phyloP scores from a whole-genome alignment of 2,329 filamentous ascomycete species.

The Arthrinium puccinioides region DNA sequence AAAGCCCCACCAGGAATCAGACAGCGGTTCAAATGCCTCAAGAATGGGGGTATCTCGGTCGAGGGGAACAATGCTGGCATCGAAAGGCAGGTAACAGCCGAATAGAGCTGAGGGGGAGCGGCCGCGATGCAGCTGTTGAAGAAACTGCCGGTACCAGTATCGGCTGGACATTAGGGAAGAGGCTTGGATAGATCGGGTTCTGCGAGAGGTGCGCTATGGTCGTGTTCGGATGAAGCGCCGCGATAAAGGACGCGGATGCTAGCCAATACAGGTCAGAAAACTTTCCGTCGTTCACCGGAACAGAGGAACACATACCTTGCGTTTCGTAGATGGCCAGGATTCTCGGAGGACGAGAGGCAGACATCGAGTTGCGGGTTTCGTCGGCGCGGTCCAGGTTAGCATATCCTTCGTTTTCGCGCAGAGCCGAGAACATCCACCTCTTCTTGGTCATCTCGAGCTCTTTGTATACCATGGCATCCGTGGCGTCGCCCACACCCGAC shows the following conservation, averaged over 20 bases:
- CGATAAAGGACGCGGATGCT: constrained; percentile 45
- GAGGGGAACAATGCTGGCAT: constrained; percentile 51
- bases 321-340: constrained; percentile 45
- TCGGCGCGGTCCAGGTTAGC: constrained; percentile 11
- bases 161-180: constrained; percentile 28
- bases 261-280: not conserved
- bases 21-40: constrained; percentile 49
- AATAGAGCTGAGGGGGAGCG: constrained; percentile 37
- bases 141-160: constrained; percentile 20
- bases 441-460: constrained; percentile 49
- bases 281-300: not conserved
- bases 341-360: constrained; percentile 18
- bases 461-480: constrained; percentile 39
- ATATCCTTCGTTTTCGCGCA: constrained; percentile 38
- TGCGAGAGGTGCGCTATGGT: constrained; percentile 40
- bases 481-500: constrained; percentile 37
- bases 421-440: constrained; percentile 53
- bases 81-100: constrained; percentile 42
- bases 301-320: constrained; percentile 32
- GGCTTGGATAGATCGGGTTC: constrained; percentile 31
- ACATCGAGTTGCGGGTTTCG: constrained; percentile 8
- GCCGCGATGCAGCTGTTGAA: constrained; percentile 23
- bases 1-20: constrained; percentile 48
- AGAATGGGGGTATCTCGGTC: constrained; percentile 46
- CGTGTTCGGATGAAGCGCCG: constrained; percentile 31